Percentiles rank a stretch among this genome's conserved stretches.
Conservation (phyloP, 2,329 filamentous ascomycete species). For the Penicillium palitans region DNA sequence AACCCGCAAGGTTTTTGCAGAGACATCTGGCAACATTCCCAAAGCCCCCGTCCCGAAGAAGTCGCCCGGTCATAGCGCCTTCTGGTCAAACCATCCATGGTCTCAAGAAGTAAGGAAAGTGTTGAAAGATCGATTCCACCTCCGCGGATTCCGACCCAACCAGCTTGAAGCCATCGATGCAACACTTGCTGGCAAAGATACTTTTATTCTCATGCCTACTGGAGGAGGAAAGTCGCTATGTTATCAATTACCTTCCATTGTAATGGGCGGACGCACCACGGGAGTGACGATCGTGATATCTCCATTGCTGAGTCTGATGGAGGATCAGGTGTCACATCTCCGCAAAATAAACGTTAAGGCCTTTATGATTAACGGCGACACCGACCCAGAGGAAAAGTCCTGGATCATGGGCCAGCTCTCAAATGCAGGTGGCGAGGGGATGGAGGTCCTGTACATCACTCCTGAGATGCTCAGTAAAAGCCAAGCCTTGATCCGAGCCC, state of each 20-base stretch:
- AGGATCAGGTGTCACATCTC: constrained; percentile 89
- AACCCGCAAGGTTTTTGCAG: constrained; percentile 41
- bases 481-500: constrained; percentile 61
- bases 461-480: constrained; percentile 96
- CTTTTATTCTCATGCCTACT: constrained; percentile 96
- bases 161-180: constrained; percentile 96
- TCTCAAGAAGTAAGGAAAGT: constrained; percentile 78
- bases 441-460: constrained; percentile 91
- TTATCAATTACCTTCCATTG: constrained; percentile 88
- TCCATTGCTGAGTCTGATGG: constrained; percentile 91
- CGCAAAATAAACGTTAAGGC: constrained; percentile 74
- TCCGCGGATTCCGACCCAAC: constrained; percentile 84
- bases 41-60: constrained; percentile 35
- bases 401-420: constrained; percentile 66
- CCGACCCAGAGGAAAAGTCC: constrained; percentile 60
- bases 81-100: constrained; percentile 70
- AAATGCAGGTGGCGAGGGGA: constrained; percentile 66
- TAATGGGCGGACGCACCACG: constrained; percentile 72
- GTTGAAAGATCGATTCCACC: constrained; percentile 79
- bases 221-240: constrained; percentile 96
- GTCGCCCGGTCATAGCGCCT: constrained; percentile 32
- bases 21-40: constrained; percentile 43
- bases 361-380: constrained; percentile 77
- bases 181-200: constrained; percentile 81
- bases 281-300: constrained; percentile 96